These are phyloP conservation scores for Tylopilus felleus DNA, from an alignment of 768 basidiomycete species.

Conservation along the genomic window DNA sequence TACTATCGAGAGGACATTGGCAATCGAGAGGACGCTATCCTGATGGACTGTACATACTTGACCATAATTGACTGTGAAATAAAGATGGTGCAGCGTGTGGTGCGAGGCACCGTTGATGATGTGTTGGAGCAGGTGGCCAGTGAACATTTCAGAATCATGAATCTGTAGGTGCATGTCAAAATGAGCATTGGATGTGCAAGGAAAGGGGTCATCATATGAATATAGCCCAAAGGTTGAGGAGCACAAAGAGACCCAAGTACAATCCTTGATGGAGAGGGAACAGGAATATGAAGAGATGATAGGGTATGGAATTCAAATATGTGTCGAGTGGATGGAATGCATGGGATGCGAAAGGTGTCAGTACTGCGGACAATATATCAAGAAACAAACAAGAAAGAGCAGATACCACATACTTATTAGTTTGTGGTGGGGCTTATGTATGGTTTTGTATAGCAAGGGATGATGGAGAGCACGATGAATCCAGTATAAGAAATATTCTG, in stretches of 20 bases:
- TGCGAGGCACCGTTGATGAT: conserved; percentile 98
- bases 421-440: conserved; percentile 99
- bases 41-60: conserved; percentile 52
- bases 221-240: conserved; percentile 94
- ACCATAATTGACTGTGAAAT: conserved; percentile 96
- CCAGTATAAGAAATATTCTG: conserved; percentile 95
- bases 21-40: not conserved
- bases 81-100: conserved; percentile 94
- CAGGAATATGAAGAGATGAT: conserved; percentile 86
- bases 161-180: conserved; percentile 50
- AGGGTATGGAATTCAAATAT: conserved; percentile 89
- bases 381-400: conserved; percentile 3
- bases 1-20: conserved; percentile 54
- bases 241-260: conserved; percentile 83
- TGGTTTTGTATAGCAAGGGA: conserved; percentile 78
- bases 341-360: conserved; percentile 95
- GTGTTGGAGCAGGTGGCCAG: conserved; percentile 81
- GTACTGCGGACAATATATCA: conserved; percentile 55
- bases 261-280: conserved; percentile 87
- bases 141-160: conserved; percentile 99
- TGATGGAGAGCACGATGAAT: conserved; percentile 92
- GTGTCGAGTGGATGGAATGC: conserved; percentile 98
- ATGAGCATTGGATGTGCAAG: not conserved
- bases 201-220: conserved; percentile 52
- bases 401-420: conserved; percentile 73